phyloP scores from a whole-genome alignment of 768 basidiomycete genomes.

The Cubamyces lactineus region DNA sequence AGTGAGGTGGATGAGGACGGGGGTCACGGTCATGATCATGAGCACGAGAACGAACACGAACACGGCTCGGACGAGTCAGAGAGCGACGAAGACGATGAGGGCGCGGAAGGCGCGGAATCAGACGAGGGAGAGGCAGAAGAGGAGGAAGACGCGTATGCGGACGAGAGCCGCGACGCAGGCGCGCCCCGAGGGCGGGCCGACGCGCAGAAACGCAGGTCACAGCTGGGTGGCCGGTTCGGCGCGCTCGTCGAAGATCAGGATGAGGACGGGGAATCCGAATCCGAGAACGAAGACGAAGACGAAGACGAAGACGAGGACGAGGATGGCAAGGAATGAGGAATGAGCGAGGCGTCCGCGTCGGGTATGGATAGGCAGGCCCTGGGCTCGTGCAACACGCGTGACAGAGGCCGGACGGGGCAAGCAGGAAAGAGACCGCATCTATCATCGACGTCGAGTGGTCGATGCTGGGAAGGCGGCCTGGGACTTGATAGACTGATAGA shows the following conservation, averaged over 20 bases:
- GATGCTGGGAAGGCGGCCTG: too few species aligned
- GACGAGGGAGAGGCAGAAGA: background rate
- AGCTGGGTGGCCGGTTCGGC: too few species aligned
- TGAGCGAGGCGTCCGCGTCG: constrained; percentile 25
- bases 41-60: background rate
- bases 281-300: constrained; percentile 19
- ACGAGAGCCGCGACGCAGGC: background rate
- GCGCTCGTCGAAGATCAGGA: background rate
- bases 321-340: constrained; percentile 30
- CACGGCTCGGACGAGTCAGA: background rate
- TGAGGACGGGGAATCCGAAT: background rate
- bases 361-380: background rate
- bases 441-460: too few species aligned
- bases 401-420: too few species aligned
- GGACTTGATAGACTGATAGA: too few species aligned
- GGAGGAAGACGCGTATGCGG: constrained; percentile 1
- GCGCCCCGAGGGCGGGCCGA: too few species aligned
- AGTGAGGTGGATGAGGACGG: background rate
- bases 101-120: background rate
- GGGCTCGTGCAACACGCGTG: background rate
- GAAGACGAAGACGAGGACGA: background rate
- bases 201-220: too few species aligned
- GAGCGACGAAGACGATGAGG: background rate
- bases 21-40: too few species aligned
- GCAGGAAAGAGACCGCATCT: too few species aligned